Base-by-base conservation (phyloP, 345 rosid species). In the Trapa bicornis region DNA sequence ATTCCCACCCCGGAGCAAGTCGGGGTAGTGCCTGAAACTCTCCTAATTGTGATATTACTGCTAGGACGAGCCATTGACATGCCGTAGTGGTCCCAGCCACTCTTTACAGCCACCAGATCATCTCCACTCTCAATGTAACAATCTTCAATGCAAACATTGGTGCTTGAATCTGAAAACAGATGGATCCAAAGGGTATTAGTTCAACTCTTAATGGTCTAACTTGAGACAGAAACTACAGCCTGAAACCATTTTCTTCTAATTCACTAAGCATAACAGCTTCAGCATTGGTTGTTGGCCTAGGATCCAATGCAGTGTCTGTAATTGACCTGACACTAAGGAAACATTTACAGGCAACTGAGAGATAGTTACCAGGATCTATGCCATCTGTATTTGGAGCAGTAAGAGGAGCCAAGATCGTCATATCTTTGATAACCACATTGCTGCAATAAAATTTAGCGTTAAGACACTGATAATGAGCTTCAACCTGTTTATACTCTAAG, bases 341-440 rank as follows among this genome's bases (percentile, higher is more conserved):
- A 50, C 12, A 0, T 43, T 41, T 41, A 41, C 7, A 8, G 43
- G 7, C 43, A 68, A 22, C 61, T n/a, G 47, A 17, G 22, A 0
- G 68, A 68, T 22, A 9, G 73, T 36, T 72, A 85, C 99, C 99
- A 67, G 96, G 97, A 64, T 91, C 99, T 72, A 95, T 87, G 39
- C 99, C 99, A 74, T 95, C 99, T 0, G 99, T 89, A 81, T 95
- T 95, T 58, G 97, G 99, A 9, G 99, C 97, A 77, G 86, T 83
- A 43, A 89, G 86, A 15, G 96, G 99, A 72, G 99, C 92, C 82
- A 85, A 81, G 74, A 95, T 86, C 32, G 93, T 89, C 97, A 95
- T 84, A 73, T 78, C 78, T 77, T 79, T 86, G 64, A 95, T 76
- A 77, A 94, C 90, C 69, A 94, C 87, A 80, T 91, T 89, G 53